Evolutionary conservation across 257 asterid genomes (phyloP), one percentile per base, ranked within the genome.

Genomic region (Solanum chiquidenum): DNA sequence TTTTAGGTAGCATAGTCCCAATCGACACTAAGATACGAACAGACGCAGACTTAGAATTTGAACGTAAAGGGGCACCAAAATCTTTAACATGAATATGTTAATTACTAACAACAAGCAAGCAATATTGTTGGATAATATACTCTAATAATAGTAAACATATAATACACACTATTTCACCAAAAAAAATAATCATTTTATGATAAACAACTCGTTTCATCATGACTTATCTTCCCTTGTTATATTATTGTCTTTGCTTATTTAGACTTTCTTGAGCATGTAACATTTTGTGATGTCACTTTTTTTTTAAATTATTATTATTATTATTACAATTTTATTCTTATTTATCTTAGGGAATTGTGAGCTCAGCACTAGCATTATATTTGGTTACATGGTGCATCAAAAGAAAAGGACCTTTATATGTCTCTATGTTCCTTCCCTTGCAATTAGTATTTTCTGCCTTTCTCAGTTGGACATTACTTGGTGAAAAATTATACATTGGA

Each of bases 391-490:
- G 96, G 96, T 95, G 98, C 27, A 89, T 94, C 20, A 92, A 91
- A 86, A 94, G 91, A 89, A 95, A 93, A 91, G 98, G 98, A 11
- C 98, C 98, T 38, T 88, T 95, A 2, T 95, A 94, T 16, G 98
- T 94, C 14, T 94, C 98, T 1, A 95, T 96, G 49, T 96, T 95
- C 90, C 93, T 94, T 88, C 98, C 99, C 0, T 90, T 94, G 94
- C 88, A 93, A 31, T 95, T 96, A 2, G 94, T 96, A 33, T 91
- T 96, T 35, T 96, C 94, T 86, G 96, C 98, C 14, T 83, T 94
- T 52, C 93, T 96, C 86, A 96, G 98, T 14, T 96, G 99, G 98
- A 94, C 94, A 71, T 74, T 96, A 25, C 95, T 96, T 4, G 87
- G 88, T 16, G 98, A 96, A 86, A 91, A 91, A 86, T 90, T 94